Conservation (phyloP, 495 filamentous ascomycete species). For the Aspergillus ostianus region DNA sequence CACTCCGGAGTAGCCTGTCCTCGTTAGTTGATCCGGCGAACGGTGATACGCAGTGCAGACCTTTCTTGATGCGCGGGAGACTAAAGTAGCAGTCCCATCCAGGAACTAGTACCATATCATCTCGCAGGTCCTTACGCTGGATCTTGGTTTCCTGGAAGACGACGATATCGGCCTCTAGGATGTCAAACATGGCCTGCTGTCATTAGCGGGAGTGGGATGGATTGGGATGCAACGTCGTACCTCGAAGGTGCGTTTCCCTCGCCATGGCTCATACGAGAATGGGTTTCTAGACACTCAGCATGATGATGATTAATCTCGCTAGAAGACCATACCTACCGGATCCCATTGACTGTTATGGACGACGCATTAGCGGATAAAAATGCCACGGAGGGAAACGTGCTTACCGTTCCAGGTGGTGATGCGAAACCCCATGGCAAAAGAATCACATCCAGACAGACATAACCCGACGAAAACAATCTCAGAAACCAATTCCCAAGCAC, state of each 20-base stretch:
- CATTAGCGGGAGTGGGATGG: slow-evolving; percentile 5
- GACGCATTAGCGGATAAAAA: neutral
- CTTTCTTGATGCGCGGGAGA: slow-evolving; percentile 89
- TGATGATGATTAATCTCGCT: neutral
- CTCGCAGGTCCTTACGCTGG: slow-evolving; percentile 85
- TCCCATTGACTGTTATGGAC: slow-evolving; percentile 74
- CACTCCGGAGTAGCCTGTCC: slow-evolving; percentile 88
- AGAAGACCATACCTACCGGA: slow-evolving; percentile 67
- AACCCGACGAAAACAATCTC: neutral
- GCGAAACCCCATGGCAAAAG: slow-evolving; percentile 63
- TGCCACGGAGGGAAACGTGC: slow-evolving; percentile 13
- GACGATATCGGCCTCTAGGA: slow-evolving; percentile 88
- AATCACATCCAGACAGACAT: slow-evolving; percentile 18
- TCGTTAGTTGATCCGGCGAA: neutral
- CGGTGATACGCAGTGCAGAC: slow-evolving; percentile 39
- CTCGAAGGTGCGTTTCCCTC: slow-evolving; percentile 78
- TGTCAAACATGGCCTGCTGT: slow-evolving; percentile 83
- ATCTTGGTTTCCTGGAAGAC: slow-evolving; percentile 97
- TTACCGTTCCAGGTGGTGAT: slow-evolving; percentile 91
- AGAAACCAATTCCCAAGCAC: neutral
- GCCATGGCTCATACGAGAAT: slow-evolving; percentile 94
- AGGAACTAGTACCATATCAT: slow-evolving; percentile 94
- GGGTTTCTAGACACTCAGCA: slow-evolving; percentile 64
- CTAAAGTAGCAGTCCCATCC: slow-evolving; percentile 98
- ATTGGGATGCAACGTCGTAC: slow-evolving; percentile 32